Base-by-base conservation (phyloP, 352 stramenopile species). In the Pythium guiyangense region DNA sequence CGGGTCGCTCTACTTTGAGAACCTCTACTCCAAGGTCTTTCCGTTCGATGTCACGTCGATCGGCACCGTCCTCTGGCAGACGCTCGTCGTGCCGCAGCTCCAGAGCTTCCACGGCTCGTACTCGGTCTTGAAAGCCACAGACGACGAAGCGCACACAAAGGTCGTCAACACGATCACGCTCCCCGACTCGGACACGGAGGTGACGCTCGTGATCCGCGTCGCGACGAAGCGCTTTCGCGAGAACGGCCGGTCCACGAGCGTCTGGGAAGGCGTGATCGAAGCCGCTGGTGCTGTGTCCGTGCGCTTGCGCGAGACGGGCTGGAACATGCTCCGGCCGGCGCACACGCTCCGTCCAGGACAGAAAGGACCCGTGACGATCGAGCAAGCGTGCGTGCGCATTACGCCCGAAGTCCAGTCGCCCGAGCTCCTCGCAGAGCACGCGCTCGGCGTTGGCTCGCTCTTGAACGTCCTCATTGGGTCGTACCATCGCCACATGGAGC, bases 231-330 rank as follows among this genome's bases (percentile, higher is more conserved):
- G 63, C 4, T 74, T 68, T 43, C 54, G 66, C 15, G 57, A 71
- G 29, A 25, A 56, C 4, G 59, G 59, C 34, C 60, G 61, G 1
- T 45, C 63, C 17, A 59, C 69, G 9, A 31, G 69, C 6, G 60
- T 79, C 12, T 79, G 68, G 66, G 69, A 71, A 25, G 51, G 47
- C n/a, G 66, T 71, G 56, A 64, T 75, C 31, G 60, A 75, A 51
- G 69, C 56, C 8, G 54, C 66, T 17, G 70, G 70, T 14, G 59
- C 55, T 4, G 39, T 75, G 39, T 42, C 60, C 11, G 63, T 75
- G 49, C 62, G 52, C 11, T 46, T 78, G 35, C 67, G 71, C 6
- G 67, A 78, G 50, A 59, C 53, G 18, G 67, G 67, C 6, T 78
- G 62, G 64, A 70, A 71, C 42, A 25, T 69, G 18, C 43, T 73